Base-by-base conservation (phyloP, 208 protist genomes). In the Vickermania spadyakhi region DNA sequence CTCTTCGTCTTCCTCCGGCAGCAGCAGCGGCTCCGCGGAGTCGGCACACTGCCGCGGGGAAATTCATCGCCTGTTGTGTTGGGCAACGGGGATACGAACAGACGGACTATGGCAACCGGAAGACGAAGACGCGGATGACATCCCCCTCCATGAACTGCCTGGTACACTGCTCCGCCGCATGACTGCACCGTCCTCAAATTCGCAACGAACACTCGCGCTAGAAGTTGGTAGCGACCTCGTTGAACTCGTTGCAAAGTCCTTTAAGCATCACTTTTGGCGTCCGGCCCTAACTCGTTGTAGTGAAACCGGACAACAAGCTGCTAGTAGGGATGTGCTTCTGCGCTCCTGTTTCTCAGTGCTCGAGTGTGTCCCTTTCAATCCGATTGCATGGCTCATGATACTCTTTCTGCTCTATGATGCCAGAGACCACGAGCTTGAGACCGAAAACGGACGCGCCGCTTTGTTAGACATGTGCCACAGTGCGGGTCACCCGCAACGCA, bases 251-350 rank as follows among this genome's bases (percentile, higher is more conserved):
- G 18, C 36, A 18, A 7, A 18, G 18, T 45, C 18, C 36, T 45
- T 45, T 18, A 7, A 18, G 36, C 36, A 18, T 18, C 36, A 45
- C 36, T 45, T 7, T 18, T 45, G 36, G 36, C 36, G 36, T 7
- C n/a, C n/a, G n/a, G n/a, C n/a, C n/a, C n/a, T n/a, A n/a, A n/a
- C n/a, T n/a, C n/a, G n/a, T n/a, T 45, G 36, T 45, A n/a, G 36
- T 7, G 11, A 7, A 7, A 7, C 11, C 36, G 36, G 7, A 7
- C 36, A n/a, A n/a, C 11, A 18, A 7, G 18, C 36, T 14, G 50
- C 58, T 0, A 62, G 70, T 11, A 73, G 81, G 26, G 80, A 88
- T 59, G 68, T 68, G 7, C 72, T 88, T 11, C 65, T 88, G 67
- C 77, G 81, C 5, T 69, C 68, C 13, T 51, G 74, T 7, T 64